A percentile compares a stretch with the other conserved stretches of the same genome.
Conservation (phyloP, 2,329 filamentous ascomycete species). For the Cadophora malorum region DNA sequence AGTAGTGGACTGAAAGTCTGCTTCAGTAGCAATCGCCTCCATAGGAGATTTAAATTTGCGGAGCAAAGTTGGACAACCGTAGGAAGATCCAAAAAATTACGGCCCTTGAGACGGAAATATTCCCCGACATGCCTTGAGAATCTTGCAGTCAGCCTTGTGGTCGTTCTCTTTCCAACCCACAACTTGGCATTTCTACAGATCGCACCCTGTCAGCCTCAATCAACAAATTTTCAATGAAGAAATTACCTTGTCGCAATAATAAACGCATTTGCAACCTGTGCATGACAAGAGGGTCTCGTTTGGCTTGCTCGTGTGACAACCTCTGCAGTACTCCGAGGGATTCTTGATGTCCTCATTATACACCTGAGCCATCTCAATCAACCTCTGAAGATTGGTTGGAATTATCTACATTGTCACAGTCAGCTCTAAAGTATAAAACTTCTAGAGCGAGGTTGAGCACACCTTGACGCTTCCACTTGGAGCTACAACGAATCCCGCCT, state of each 20-base stretch:
- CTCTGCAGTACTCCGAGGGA: constrained; percentile 30
- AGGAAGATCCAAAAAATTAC: too few relatives aligned
- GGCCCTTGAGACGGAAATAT: neutral
- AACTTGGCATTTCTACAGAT: constrained; percentile 39
- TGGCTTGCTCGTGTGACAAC: constrained; percentile 32
- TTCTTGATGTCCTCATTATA: neutral
- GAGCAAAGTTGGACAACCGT: neutral
- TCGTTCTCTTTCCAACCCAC: constrained; percentile 40
- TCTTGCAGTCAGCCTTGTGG: constrained; percentile 42
- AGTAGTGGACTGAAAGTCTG: too few relatives aligned
- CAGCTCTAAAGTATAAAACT: neutral
- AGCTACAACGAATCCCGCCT: constrained; percentile 39
- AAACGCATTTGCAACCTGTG: constrained; percentile 40
- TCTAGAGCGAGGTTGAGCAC: constrained; percentile 14
- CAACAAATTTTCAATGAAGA: neutral
- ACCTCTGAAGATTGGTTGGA: constrained; percentile 35
- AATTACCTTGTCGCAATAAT: constrained; percentile 44
- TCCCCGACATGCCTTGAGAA: constrained; percentile 33
- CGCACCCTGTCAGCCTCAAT: neutral
- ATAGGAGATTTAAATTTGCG: too few relatives aligned
- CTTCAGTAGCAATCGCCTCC: too few relatives aligned
- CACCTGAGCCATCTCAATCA: constrained; percentile 30
- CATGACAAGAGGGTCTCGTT: constrained; percentile 35
- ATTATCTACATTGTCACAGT: constrained; percentile 35
- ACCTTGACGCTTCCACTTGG: constrained; percentile 31